Base-by-base conservation (phyloP, 805 yeast species). In the Danielia oregonensis region DNA sequence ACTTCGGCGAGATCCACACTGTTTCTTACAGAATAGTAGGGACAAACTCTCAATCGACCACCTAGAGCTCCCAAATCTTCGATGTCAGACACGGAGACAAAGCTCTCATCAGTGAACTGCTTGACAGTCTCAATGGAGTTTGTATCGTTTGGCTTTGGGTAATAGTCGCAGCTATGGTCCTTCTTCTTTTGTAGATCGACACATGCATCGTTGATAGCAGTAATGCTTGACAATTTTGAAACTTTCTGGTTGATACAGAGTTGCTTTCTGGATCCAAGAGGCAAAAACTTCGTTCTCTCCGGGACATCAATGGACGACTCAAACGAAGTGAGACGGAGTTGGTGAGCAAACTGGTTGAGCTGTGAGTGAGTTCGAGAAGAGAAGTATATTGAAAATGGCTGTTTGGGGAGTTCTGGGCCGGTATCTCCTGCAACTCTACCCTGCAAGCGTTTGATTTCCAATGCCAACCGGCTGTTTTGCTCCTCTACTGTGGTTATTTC, bases 301-400 rank as follows among this genome's bases (percentile, higher is more conserved):
- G 48, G 40, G 0, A 60, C 26, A 11, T 48, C 59, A 36, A 79
- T 64, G 0, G 88, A 74, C 0, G 94, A 72, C 2, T 83, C 82
- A 37, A 86, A 81, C 0, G 60, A 42, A 0, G 94, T 77, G 16
- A 82, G 50, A 28, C 66, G 54, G 24, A 89, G 58, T 47, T 91
- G 96, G 11, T 76, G 72, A 0, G 87, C 76, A 51, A 89, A 85
- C 52, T 89, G 97, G 24, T 69, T 68, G 29, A 89, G 63, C 54
- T 89, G 97, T 0, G 96, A 86, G 51, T 89, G 97, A 0, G 97
- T 89, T 57, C 97, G 66, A 2, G 96, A 86, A 0, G 95, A 71
- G 52, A 79, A 88, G 46, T 61, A 75, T 1, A 89, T 76, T 45
- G 79, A 48, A 4, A 41, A 39, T 0, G 75, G 65, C 30, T 56